Base-by-base conservation (phyloP, 805 yeast genomes). In the Nadsonia fulvescens region DNA sequence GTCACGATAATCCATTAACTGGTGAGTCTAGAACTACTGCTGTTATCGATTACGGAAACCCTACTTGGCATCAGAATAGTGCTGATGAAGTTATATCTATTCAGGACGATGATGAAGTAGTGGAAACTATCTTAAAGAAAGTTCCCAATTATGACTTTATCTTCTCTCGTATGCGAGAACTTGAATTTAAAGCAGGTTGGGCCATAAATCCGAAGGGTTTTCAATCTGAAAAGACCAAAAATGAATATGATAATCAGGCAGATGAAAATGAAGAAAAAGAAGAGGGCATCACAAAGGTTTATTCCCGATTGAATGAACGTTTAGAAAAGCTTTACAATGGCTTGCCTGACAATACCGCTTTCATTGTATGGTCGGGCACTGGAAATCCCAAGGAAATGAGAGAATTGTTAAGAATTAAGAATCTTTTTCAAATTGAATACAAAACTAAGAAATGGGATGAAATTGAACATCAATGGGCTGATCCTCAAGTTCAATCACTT, bases 291-390 rank as follows among this genome's bases (percentile, higher is more conserved):
- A 19, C 9, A 12, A 15, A 12, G 6, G 6, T 12, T 17, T 17
- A 8, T n/a, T 13, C 20, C n/a, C 12, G 18, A 15, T 30, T 38
- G 22, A 30, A 35, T 3, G 33, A 27, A 3, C 42, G 46, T 7
- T 51, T 52, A 24, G 15, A 32, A 8, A 42, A 43, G 4, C 42
- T 75, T 9, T 67, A 72, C 40, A 48, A 54, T 1, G 33, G 44
- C 2, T 38, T 76, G 12, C 78, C 92, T 0, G 47, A 51, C 2
- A 60, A 69, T 18, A 61, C 92, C 0, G 47, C 70, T 12, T 37
- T 83, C 9, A 51, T 79, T 1, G 40, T 81, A 1, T 54, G 67
- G 37, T 59, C 78, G 0, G 79, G 77, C 2, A 53, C 63, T 26
- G 79, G 81, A 7, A 67, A 70, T 38, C 64, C 70, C 3, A 45